Base-by-base conservation (phyloP, 805 yeast species). In the Jamesozyma rosinii region DNA sequence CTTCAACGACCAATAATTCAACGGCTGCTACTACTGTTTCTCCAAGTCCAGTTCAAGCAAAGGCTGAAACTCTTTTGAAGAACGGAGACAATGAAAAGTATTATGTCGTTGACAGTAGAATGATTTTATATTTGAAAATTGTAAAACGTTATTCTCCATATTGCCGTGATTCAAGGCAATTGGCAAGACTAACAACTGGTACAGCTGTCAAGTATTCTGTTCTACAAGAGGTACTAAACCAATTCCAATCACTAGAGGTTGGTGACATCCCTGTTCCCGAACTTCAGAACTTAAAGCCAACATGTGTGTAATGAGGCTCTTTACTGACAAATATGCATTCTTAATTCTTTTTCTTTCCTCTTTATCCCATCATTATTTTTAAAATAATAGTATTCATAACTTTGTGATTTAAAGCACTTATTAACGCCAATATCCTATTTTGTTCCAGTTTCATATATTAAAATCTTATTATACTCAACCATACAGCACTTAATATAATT, bases 111-210 rank as follows among this genome's bases (percentile, higher is more conserved):
- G 61, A 68, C 17, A 72, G 69, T 33, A 70, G 86, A 61, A 69
- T 71, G 47, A 66, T 69, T 31, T 61, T 79, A 22, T 80, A 78
- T 58, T 70, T 76, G 59, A 67, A 74, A 42, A 64, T 79, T 45
- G 74, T 79, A 55, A 72, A 74, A 49, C 54, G 69, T 35, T 77
- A 72, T 48, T 67, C 75, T 4, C 66, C 67, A 13, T 72, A 63
- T 49, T 71, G 75, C 47, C 70, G 72, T 48, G 70, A 72, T 35
- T 59, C 72, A 32, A 69, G 71, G 40, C 74, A 71, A 48, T 65
- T 70, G 48, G 69, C 72, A 41, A 68, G 69, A 46, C 61, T 70
- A 44, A 64, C 73, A 27, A 61, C 69, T 34, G 70, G 70, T 41
- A 75, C 73, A 29, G 66, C 71, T 34, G 66, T 67, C 27, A 64